Conservation (phyloP, 139 green algal species). For the Marvania coccoides region DNA sequence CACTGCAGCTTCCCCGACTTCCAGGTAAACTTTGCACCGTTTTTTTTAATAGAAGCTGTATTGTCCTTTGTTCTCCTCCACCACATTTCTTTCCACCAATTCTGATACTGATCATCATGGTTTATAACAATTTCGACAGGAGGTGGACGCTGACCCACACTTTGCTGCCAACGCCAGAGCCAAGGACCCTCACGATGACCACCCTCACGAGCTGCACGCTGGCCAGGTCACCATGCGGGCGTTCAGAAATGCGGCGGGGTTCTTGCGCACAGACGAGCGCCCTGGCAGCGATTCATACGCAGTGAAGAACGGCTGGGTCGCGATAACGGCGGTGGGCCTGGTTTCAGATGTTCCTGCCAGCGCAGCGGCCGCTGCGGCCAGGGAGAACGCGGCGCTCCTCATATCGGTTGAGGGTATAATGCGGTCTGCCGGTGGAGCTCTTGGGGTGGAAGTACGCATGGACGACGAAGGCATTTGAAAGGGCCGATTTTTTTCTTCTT, state of each 20-base stretch:
- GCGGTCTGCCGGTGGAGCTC: too few relatives aligned
- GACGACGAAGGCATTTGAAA: too few relatives aligned
- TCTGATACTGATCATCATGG: neutral
- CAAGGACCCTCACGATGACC: neutral
- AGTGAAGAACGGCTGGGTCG: slow-evolving; percentile 48
- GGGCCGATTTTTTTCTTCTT: too few relatives aligned
- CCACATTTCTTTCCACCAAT: too few relatives aligned
- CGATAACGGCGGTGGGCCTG: slow-evolving; percentile 49
- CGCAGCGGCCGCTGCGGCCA: neutral
- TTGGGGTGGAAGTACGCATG: too few relatives aligned
- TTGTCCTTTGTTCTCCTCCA: too few relatives aligned
- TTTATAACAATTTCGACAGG: too few relatives aligned
- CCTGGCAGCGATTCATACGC: slow-evolving; percentile 55
- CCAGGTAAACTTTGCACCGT: too few relatives aligned
- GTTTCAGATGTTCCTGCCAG: slow-evolving; percentile 6
- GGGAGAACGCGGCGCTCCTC: too few relatives aligned
- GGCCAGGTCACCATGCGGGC: slow-evolving; percentile 14
- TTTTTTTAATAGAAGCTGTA: too few relatives aligned
- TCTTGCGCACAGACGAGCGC: slow-evolving; percentile 24
- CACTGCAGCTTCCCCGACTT: slow-evolving; percentile 45
- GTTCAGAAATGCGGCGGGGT: slow-evolving; percentile 14
- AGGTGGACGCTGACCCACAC: slow-evolving; percentile 19
- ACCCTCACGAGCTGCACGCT: neutral
- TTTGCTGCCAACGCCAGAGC: neutral
- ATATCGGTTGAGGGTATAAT: too few relatives aligned